phyloP scores from a whole-genome alignment of 2,329 filamentous ascomycete genomes.

The Escovopsis sp. region DNA sequence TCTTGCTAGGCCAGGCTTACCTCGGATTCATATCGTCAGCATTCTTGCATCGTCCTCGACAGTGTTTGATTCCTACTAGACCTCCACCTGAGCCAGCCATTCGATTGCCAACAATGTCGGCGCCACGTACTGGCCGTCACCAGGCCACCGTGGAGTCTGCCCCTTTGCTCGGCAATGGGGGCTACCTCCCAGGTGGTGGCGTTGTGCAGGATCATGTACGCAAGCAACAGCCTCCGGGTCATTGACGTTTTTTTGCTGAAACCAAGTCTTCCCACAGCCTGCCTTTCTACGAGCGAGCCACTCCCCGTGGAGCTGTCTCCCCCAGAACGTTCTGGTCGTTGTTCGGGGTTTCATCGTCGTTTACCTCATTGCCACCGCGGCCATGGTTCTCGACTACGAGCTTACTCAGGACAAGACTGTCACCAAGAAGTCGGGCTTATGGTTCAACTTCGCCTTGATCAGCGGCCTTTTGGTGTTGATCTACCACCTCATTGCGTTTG shows the following conservation, averaged over 20 bases:
- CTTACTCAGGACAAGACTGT: slow-evolving; percentile 22
- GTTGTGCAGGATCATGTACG: slow-evolving; percentile 22
- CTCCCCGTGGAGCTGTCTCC: slow-evolving; percentile 34
- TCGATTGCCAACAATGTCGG: not conserved
- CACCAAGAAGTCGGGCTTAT: slow-evolving; percentile 24
- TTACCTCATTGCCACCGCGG: slow-evolving; percentile 27
- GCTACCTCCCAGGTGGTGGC: slow-evolving; percentile 17
- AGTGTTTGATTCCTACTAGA: too few relatives aligned
- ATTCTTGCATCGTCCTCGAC: too few relatives aligned
- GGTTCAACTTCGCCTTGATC: slow-evolving; percentile 36
- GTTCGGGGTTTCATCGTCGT: slow-evolving; percentile 27
- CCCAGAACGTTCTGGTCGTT: slow-evolving; percentile 29
- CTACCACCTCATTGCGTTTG: slow-evolving; percentile 33
- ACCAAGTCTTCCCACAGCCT: slow-evolving; percentile 19
- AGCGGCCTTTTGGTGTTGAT: slow-evolving; percentile 26
- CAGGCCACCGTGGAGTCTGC: slow-evolving; percentile 18
- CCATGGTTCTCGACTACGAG: slow-evolving; percentile 32
- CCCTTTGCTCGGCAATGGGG: slow-evolving; percentile 18
- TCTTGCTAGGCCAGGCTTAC: too few relatives aligned
- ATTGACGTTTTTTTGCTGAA: slow-evolving; percentile 6
- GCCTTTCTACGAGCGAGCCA: slow-evolving; percentile 37
- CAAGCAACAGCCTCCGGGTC: not conserved
- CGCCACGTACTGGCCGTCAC: not conserved
- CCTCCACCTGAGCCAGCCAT: too few relatives aligned
- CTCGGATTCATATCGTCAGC: too few relatives aligned